phyloP scores from a whole-genome alignment of 2,329 filamentous ascomycete species.

The Talaromyces islandicus region DNA sequence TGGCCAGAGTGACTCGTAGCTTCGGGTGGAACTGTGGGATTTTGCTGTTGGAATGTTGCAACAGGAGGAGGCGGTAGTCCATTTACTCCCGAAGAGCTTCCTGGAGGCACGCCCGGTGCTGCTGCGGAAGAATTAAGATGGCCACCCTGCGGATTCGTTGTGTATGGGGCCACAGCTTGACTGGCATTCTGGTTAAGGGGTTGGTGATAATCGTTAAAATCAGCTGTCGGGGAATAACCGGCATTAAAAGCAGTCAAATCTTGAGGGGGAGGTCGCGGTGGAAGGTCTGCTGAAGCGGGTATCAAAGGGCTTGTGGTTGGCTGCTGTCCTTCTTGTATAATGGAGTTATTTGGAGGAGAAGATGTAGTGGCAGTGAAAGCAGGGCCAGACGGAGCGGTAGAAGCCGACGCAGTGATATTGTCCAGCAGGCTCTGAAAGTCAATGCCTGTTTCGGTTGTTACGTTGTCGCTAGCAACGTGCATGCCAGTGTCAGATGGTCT shows the following conservation, averaged over 20 bases:
- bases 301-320: neutral
- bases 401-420: constrained; percentile 36
- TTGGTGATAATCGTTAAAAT: constrained; percentile 36
- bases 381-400: constrained; percentile 21
- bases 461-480: constrained; percentile 12
- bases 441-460: constrained; percentile 32
- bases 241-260: constrained; percentile 34
- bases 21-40: constrained; percentile 18
- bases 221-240: constrained; percentile 32
- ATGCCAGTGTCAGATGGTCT: neutral
- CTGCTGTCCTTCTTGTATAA: constrained; percentile 19
- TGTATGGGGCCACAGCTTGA: constrained; percentile 14
- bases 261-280: constrained; percentile 41
- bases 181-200: constrained; percentile 24
- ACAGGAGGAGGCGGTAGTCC: constrained; percentile 35
- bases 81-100: constrained; percentile 27
- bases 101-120: constrained; percentile 30
- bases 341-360: constrained; percentile 21
- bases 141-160: constrained; percentile 20
- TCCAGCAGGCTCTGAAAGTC: constrained; percentile 45
- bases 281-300: constrained; percentile 33
- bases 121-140: constrained; percentile 16
- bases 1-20: constrained; percentile 15
- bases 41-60: constrained; percentile 30
- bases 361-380: constrained; percentile 18